Base-by-base conservation (phyloP, 352 stramenopile species). In the Phytophthora podocarpi region DNA sequence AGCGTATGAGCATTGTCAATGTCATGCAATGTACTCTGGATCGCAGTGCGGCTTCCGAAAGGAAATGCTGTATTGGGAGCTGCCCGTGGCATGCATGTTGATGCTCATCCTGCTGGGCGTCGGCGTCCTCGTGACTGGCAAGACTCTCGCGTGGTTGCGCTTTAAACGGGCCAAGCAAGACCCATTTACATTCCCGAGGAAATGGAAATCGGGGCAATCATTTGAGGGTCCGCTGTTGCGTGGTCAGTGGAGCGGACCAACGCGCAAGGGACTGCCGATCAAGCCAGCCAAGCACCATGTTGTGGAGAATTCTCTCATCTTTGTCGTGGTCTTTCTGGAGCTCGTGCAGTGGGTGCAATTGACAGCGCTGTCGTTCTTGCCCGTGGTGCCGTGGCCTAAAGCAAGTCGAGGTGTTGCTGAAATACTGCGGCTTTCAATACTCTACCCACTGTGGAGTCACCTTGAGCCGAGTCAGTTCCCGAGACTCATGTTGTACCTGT, bases 401-500 rank as follows among this genome's bases (percentile, higher is more conserved):
- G 32, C 63, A 46, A 76, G 62, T 48, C 56, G 47, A 66, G 32
- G 20, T 23, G 59, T 67, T 13, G 78, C 72, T 0, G 55, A 82
- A 47, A 68, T 76, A n/a, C 52, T 77, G 42, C 68, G 74, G 0
- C 24, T 85, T 18, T 67, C 76, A 8, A 6, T 90, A 6, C 27
- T 89, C 12, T 67, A 83, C n/a, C 74, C 74, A 5, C 26, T 82
- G 8, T 90, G 80, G 82, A 58, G 46, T 15, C 80, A 89, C 36
- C 12, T 70, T 18, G 48, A 80, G 9, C 56, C 76, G 2, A 47
- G 67, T 20, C 13, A 67, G 16, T 86, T 79, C 49, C 61, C 73
- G 6, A 60, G 51, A 8, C 32, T 45, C 1, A 41, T 70, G 24
- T 58, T 91, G 26, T 91, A 85, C 41, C n/a, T 64, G 16, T 72